These are phyloP conservation scores for Luzula sylvatica DNA, from an alignment of 176 grass and related monocot genomes.

Conservation along the genomic window DNA sequence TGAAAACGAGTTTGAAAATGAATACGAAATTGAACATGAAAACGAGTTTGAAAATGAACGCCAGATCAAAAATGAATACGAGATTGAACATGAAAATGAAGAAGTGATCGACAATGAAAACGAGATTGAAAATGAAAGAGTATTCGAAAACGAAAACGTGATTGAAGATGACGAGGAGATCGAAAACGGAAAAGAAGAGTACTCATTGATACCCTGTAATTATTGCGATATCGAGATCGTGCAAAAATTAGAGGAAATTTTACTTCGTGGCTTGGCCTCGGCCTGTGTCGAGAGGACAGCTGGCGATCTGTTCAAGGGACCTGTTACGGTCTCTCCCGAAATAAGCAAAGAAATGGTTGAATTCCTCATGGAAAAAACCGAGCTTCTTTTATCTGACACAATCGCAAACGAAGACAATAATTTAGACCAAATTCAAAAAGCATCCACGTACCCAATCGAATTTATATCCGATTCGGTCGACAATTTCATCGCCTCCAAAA, in stretches of 20 bases:
- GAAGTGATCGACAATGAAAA: no score
- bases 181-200: background rate
- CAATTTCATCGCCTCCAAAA: constrained; percentile 49
- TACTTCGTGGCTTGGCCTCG: constrained; percentile 55
- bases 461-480: constrained; percentile 52
- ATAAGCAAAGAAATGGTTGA: constrained; percentile 45
- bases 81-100: no score
- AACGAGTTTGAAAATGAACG: no score
- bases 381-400: constrained; percentile 33
- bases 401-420: constrained; percentile 18
- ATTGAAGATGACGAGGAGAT: no score
- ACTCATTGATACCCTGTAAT: constrained; percentile 28
- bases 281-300: constrained; percentile 82
- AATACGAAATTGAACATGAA: background rate
- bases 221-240: constrained; percentile 42
- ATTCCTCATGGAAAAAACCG: constrained; percentile 47
- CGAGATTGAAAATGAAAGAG: no score
- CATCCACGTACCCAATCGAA: constrained; percentile 27
- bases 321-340: constrained; percentile 36
- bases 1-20: background rate
- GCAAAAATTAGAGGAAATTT: constrained; percentile 33
- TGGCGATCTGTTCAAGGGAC: constrained; percentile 60
- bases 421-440: constrained; percentile 29
- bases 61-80: no score
- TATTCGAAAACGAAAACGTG: no score